Evolutionary conservation across 805 yeast genomes (phyloP), one percentile per base, ranked within the genome.

Genomic region (Yarrowia keelungensis): DNA sequence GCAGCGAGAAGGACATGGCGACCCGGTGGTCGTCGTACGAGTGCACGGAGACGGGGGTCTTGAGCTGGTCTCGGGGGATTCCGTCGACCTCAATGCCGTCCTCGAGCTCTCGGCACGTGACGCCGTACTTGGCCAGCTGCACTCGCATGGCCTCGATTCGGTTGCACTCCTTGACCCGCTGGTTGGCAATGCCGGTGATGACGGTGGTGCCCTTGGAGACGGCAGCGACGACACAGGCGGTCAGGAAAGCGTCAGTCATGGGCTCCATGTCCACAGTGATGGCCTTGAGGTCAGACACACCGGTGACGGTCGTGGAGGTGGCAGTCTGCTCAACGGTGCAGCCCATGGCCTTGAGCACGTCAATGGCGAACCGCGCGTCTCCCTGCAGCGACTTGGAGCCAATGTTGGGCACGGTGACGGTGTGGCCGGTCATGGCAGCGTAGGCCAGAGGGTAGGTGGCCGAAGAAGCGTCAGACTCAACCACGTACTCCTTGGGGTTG

Each of bases 181-280:
- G 99, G 80, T 95, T 95, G 45, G 98, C 98, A 80, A 95, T 95
- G 71, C 99, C 99, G 43, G 90, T 87, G 74, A 95, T 95, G 7
- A 89, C 84, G 14, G 98, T 94, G 51, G 79, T 81, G 12, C 84
- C 82, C 71, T 81, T 81, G 4, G 97, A 97, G 50, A 90, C 85
- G n/a, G 99, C 97, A 42, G 98, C 99, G 19, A 92, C 96, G 12
- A 95, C 98, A 67, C 96, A 86, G 0, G 99, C 99, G 15, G 99
- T 95, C 75, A 95, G 82, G 77, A 95, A 95, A 0, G 99, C 99
- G 79, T 95, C 99, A 0, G 99, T 95, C 99, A 95, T 95, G 68
- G 99, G 98, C 80, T 95, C 99, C 99, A 95, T 95, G 77, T 95
- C 98, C 69, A 95, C 89, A 12, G 87, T 81, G 71, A 95, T 81